Evolutionary conservation across 306 rosid genomes (phyloP).

Genomic region (Dryas octopetala): DNA sequence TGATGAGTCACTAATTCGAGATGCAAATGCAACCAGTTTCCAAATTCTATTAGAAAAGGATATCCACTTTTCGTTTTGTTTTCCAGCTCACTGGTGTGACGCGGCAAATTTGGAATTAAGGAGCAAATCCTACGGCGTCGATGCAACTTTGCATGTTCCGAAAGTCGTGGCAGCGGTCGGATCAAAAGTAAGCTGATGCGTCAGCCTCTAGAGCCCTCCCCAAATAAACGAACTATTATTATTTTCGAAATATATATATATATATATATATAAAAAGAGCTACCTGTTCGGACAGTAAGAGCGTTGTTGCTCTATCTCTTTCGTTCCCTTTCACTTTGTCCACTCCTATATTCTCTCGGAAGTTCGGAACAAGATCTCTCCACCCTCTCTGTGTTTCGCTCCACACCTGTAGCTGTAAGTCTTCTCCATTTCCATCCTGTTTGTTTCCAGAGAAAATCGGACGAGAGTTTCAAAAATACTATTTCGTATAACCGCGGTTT

Average conservation of each 20-base stretch:
- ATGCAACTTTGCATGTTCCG: constrained; percentile 10
- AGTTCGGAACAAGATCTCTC: background rate
- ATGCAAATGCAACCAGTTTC: too few relatives aligned
- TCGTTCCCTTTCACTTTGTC: constrained; percentile 2
- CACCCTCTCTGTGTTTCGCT: background rate
- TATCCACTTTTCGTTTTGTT: too few relatives aligned
- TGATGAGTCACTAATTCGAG: too few relatives aligned
- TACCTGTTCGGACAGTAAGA: background rate
- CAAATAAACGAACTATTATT: background rate
- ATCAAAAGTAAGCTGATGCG: constrained; percentile 23
- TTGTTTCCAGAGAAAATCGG: constrained; percentile 24
- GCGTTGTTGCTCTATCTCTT: constrained; percentile 9
- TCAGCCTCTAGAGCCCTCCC: constrained; percentile 26
- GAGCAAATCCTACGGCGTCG: background rate
- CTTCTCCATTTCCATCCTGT: constrained; percentile 7
- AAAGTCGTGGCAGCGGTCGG: constrained; percentile 28
- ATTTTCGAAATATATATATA: background rate
- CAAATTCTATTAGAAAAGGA: too few relatives aligned
- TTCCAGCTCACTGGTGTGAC: background rate
- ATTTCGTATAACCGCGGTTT: background rate
- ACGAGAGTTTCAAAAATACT: background rate
- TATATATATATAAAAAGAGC: background rate
- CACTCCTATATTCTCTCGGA: background rate
- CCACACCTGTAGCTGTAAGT: constrained; percentile 31
- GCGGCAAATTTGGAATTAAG: background rate